These are phyloP conservation scores for Vitis vinifera DNA, from an alignment of 164 flowering plant species.

Conservation along the genomic window DNA sequence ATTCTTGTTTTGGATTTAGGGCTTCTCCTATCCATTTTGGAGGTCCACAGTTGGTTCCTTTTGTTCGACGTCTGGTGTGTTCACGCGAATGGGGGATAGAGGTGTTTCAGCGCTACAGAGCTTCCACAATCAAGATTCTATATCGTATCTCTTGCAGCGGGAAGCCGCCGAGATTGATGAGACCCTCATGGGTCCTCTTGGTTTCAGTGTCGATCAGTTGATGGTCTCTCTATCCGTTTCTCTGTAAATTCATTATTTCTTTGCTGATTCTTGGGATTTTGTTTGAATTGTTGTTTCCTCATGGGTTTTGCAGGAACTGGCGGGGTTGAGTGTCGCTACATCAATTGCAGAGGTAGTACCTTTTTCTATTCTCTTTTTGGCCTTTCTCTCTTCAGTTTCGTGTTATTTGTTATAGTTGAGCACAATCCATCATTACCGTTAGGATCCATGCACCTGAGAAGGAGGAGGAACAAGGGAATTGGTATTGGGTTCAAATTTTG, in stretches of 20 bases:
- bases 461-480: too few relatives aligned
- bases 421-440: too few relatives aligned
- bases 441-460: too few relatives aligned
- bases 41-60: slow-evolving; percentile 24
- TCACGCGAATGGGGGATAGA: slow-evolving; percentile 24
- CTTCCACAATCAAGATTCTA: slow-evolving; percentile 32
- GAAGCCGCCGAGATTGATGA: slow-evolving; percentile 90
- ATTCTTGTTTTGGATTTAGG: slow-evolving; percentile 13
- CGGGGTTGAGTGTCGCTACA: slow-evolving; percentile 91
- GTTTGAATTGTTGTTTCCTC: background rate
- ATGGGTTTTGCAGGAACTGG: slow-evolving; percentile 67
- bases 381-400: too few relatives aligned
- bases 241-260: background rate
- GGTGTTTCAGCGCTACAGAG: slow-evolving; percentile 17
- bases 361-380: background rate
- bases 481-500: too few relatives aligned
- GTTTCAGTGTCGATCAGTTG: slow-evolving; percentile 91
- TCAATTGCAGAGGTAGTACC: slow-evolving; percentile 73
- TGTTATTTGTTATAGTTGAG: too few relatives aligned
- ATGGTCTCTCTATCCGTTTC: slow-evolving; percentile 48
- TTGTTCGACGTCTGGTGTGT: slow-evolving; percentile 20
- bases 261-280: background rate
- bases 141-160: slow-evolving; percentile 63
- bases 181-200: slow-evolving; percentile 88
- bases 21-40: slow-evolving; percentile 7